Conservation (phyloP, 176 grass and related monocot species). For the Microstegium vimineum region DNA sequence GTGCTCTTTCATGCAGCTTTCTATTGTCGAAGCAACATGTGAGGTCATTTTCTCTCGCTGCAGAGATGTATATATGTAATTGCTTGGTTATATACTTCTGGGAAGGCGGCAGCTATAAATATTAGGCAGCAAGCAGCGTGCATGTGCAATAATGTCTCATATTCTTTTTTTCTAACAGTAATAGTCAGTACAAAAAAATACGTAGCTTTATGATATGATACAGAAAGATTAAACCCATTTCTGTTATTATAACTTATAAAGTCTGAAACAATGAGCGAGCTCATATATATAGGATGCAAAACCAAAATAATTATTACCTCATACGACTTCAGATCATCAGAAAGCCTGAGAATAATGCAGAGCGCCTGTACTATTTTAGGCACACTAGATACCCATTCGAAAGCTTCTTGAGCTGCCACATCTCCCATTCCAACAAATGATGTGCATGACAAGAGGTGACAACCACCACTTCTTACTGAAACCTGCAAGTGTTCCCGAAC, state of each 20-base stretch:
- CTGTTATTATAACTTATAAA: not conserved
- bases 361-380: not conserved
- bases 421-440: slow-evolving; percentile 4
- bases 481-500: not conserved
- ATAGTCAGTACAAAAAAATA: no score
- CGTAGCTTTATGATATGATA: not conserved
- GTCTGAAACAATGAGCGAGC: not conserved
- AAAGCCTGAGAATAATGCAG: not conserved
- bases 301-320: not conserved
- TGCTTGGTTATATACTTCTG: not conserved
- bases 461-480: not conserved
- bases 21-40: slow-evolving; percentile 6
- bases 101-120: no score
- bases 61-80: not conserved
- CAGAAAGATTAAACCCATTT: not conserved
- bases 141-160: no score
- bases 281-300: not conserved
- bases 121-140: no score
- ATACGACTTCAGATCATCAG: not conserved
- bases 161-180: no score
- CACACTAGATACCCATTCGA: not conserved
- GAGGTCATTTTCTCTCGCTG: not conserved
- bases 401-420: not conserved
- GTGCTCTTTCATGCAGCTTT: not conserved
- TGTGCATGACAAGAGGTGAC: not conserved